A percentile compares a stretch with the other conserved stretches of the same genome.
Evolutionary conservation across 768 basidiomycete genomes (phyloP).

Genomic region (Lactarius quietus): DNA sequence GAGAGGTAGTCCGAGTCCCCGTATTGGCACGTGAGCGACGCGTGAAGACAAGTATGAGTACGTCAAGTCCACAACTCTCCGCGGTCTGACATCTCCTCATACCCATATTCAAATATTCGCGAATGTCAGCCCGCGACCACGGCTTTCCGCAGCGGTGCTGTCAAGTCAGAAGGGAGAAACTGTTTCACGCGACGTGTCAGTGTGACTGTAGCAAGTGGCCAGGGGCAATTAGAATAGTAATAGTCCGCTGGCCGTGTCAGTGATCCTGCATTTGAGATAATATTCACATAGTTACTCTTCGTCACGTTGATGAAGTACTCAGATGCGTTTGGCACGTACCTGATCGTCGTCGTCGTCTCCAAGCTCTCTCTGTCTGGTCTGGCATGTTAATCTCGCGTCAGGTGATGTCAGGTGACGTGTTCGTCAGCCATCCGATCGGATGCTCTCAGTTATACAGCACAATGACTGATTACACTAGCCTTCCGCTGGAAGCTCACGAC

Average conservation of each 20-base stretch:
- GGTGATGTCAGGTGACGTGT: too few species aligned
- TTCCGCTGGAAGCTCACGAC: constrained; percentile 20
- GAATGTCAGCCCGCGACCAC: not conserved
- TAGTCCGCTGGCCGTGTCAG: not conserved
- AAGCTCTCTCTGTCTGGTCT: too few species aligned
- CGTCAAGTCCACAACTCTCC: not conserved
- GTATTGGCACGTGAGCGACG: not conserved
- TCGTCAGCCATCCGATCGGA: too few species aligned
- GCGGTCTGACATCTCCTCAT: not conserved
- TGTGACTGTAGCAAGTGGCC: not conserved
- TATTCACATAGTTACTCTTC: too few species aligned
- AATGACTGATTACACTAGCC: constrained; percentile 39
- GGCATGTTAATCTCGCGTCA: too few species aligned
- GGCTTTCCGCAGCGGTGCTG: not conserved
- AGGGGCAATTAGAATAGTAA: not conserved
- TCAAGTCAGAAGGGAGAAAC: not conserved
- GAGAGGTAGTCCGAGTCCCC: not conserved
- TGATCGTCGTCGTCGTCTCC: too few species aligned
- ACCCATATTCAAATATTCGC: not conserved
- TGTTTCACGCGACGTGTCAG: not conserved
- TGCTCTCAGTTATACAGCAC: not conserved
- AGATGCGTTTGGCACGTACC: too few species aligned
- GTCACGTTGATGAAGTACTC: too few species aligned
- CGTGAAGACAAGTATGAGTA: not conserved
- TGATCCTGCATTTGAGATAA: not conserved